Evolutionary conservation across 495 filamentous ascomycete genomes (phyloP).

Genomic region (Penicillium longicatenatum): DNA sequence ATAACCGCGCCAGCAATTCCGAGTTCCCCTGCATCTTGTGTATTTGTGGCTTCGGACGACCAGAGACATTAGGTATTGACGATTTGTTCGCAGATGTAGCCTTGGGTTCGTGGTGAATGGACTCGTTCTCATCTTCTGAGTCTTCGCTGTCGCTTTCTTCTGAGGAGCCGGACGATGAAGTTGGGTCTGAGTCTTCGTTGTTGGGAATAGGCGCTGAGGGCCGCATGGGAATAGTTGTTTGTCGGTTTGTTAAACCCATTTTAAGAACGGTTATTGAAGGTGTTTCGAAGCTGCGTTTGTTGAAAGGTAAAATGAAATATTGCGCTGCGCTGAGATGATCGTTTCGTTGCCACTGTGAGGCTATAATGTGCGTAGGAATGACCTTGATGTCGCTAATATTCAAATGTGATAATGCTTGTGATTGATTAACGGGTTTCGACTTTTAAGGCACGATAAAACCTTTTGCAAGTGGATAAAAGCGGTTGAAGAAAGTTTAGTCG

Average conservation of each 20-base stretch:
- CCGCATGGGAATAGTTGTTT: slow-evolving; percentile 2
- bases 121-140: slow-evolving; percentile 29
- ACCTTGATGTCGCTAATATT: background rate
- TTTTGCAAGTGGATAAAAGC: background rate
- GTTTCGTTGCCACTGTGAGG: background rate
- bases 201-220: slow-evolving; percentile 1
- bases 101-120: slow-evolving; percentile 14
- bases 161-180: slow-evolving; percentile 42
- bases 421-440: background rate
- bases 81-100: slow-evolving; percentile 1
- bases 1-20: slow-evolving; percentile 42
- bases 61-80: slow-evolving; percentile 33
- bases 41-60: slow-evolving; percentile 42
- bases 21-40: slow-evolving; percentile 28
- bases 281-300: background rate
- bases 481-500: slow-evolving; percentile 15
- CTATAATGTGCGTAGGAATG: background rate
- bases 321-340: background rate
- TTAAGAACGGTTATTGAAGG: background rate
- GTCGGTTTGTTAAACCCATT: slow-evolving; percentile 17
- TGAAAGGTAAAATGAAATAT: background rate
- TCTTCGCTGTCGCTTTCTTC: slow-evolving; percentile 30
- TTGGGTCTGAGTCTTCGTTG: slow-evolving; percentile 44
- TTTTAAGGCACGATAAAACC: background rate
- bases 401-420: background rate